Percentiles rank a stretch among this genome's conserved stretches.
Evolutionary conservation across 2,329 filamentous ascomycete species (phyloP).

Genomic region (Penicillium janthinellum): DNA sequence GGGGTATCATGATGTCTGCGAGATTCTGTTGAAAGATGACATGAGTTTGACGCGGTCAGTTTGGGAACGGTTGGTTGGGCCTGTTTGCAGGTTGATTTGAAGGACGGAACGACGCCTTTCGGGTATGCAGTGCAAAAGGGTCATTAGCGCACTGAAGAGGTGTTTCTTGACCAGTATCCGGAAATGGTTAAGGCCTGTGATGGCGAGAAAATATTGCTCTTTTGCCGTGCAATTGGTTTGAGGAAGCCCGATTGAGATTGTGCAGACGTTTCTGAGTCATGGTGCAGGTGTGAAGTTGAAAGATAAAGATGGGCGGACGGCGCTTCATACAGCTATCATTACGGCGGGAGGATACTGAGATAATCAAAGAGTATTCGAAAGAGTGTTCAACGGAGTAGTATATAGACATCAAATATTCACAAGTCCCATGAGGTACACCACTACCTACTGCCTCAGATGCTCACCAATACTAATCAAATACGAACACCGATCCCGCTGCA

Average conservation of each 20-base stretch:
- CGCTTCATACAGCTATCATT: neutral
- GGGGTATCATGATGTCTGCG: conserved; percentile 8
- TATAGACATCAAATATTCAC: neutral
- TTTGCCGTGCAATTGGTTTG: neutral
- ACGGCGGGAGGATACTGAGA: neutral
- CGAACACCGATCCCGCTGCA: conserved; percentile 48
- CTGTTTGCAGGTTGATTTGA: conserved; percentile 3
- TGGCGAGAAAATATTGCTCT: neutral
- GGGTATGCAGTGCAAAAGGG: neutral
- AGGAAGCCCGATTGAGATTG: neutral
- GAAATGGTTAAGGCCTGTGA: neutral
- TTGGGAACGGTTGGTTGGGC: conserved; percentile 6
- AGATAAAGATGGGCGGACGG: neutral
- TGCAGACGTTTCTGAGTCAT: neutral
- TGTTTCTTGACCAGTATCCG: conserved; percentile 9
- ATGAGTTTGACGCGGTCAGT: neutral
- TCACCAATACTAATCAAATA: conserved; percentile 55
- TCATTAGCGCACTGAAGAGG: neutral
- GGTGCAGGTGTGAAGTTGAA: conserved; percentile 1
- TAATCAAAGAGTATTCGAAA: neutral
- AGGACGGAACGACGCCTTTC: conserved; percentile 5
- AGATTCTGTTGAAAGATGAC: conserved; percentile 9
- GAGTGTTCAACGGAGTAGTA: no score
- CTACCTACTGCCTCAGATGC: conserved; percentile 52
- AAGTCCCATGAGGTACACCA: neutral